Conservation (phyloP, 192 early-diverging fungal species). For the Kickxella alabastrina region DNA sequence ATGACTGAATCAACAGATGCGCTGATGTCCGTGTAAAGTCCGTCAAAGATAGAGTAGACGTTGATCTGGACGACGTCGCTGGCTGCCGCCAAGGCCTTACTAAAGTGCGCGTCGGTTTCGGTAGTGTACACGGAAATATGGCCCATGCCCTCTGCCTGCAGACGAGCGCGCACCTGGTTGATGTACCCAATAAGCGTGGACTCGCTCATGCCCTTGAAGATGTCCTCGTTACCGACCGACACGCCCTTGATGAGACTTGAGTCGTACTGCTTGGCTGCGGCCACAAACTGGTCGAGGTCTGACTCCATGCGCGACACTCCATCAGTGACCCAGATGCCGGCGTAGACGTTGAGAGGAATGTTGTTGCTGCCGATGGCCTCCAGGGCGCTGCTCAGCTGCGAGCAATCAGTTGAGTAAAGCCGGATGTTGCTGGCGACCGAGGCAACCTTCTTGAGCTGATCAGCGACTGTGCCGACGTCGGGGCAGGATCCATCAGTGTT, state of each 20-base stretch:
- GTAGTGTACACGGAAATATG: slow-evolving; percentile 44
- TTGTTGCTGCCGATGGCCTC: slow-evolving; percentile 33
- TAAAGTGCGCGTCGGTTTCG: slow-evolving; percentile 38
- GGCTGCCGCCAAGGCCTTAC: slow-evolving; percentile 17
- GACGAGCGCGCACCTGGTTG: slow-evolving; percentile 35
- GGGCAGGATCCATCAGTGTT: slow-evolving; percentile 48
- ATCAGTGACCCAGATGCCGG: slow-evolving; percentile 41
- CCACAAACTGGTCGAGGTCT: slow-evolving; percentile 39
- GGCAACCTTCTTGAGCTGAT: slow-evolving; percentile 30
- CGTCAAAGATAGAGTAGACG: slow-evolving; percentile 46
- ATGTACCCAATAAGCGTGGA: slow-evolving; percentile 39
- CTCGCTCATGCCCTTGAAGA: slow-evolving; percentile 41
- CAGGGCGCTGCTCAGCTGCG: slow-evolving; percentile 30
- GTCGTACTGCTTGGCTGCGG: slow-evolving; percentile 31
- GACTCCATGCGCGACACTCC: slow-evolving; percentile 29
- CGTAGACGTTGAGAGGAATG: slow-evolving; percentile 27
- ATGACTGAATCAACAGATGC: slow-evolving; percentile 39
- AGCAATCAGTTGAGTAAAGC: slow-evolving; percentile 50
- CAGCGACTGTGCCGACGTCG: slow-evolving; percentile 16
- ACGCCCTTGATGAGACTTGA: slow-evolving; percentile 32
- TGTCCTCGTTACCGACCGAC: slow-evolving; percentile 47
- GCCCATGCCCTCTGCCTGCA: slow-evolving; percentile 40
- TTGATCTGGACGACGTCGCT: slow-evolving; percentile 49
- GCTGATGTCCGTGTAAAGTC: slow-evolving; percentile 17
- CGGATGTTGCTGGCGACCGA: slow-evolving; percentile 38